Conservation (phyloP, 768 basidiomycete genomes). For the Leccinellum rugosiceps region DNA sequence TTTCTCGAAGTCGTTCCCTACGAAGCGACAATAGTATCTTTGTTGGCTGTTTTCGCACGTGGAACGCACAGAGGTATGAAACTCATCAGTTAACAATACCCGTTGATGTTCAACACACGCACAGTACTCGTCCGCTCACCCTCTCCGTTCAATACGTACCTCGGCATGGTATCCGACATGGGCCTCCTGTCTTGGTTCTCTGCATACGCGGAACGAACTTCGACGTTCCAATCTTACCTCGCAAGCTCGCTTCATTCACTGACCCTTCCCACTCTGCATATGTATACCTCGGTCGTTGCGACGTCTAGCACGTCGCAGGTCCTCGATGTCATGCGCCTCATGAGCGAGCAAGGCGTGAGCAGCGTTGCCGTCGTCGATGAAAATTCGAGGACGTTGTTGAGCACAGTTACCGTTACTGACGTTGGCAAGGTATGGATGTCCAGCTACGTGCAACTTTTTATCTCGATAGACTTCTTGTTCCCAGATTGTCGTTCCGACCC, state of each 20-base stretch:
- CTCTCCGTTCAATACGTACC: constrained; percentile 42
- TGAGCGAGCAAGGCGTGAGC: constrained; percentile 85
- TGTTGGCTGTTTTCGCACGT: constrained; percentile 63
- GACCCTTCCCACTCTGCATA: constrained; percentile 61
- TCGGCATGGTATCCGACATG: constrained; percentile 77
- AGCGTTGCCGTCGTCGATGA: constrained; percentile 77
- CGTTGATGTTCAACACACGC: neutral
- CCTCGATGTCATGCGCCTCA: constrained; percentile 77
- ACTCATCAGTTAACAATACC: neutral
- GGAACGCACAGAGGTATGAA: constrained; percentile 68
- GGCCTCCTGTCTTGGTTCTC: constrained; percentile 69
- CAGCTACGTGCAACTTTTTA: neutral
- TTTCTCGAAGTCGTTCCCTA: constrained; percentile 62
- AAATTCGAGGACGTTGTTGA: constrained; percentile 56
- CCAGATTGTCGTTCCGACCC: constrained; percentile 74
- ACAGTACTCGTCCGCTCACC: constrained; percentile 56
- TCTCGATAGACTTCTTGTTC: neutral
- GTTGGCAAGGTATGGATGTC: constrained; percentile 57
- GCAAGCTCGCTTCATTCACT: constrained; percentile 54
- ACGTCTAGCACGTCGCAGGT: constrained; percentile 58
- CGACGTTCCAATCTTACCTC: constrained; percentile 36
- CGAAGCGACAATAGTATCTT: constrained; percentile 58
- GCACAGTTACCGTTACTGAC: constrained; percentile 81
- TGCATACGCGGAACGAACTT: constrained; percentile 44
- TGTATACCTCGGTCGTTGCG: constrained; percentile 62